Evolutionary conservation across 176 grass and related monocot species (phyloP), one percentile per base, ranked within the genome.

Genomic region (Aechmea fasciata): DNA sequence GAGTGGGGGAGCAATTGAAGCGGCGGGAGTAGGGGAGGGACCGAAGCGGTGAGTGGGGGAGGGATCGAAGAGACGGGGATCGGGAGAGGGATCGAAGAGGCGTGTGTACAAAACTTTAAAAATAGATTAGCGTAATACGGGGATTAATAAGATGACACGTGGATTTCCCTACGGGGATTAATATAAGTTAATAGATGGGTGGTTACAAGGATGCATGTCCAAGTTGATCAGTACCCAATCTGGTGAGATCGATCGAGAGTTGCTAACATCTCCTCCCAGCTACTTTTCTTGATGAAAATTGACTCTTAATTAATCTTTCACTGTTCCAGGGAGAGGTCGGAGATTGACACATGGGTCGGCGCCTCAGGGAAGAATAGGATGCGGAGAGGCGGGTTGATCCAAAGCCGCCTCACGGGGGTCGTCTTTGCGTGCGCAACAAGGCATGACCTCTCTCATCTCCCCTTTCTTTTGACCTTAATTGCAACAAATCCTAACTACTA

Each of bases 321-420:
- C 29, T 11, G 15, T 13, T 68, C 41, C 69, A 89, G 87, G 87
- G 87, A 51, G 87, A 90, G 73, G 83, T 90, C 47, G 80, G 80
- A 85, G 48, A 80, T 90, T 13, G 83, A 90, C 66, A 90, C 87
- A 0, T 85, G 87, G 87, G 87, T 90, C 7, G 79, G 83, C 29
- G 72, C 79, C 54, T 90, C 87, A 13, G 87, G 87, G 12, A 90
- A 90, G 62, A 90, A 90, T 18, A 80, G 87, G 2, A 90, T 90
- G 87, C 57, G 87, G 51, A 80, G 83, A 1, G 87, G 83, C 25
- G 85, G 87, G 87, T 55, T 90, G n/a, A 74, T 90, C n/a, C 73
- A 76, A 0, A 75, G 68, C 4, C 79, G 73, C 49, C 68, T 49
- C 66, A 80, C 83, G 0, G 73, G 76, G 41, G 69, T n/a, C 8